Conservation (phyloP, 2,329 filamentous ascomycete genomes). For the Alternaria dauci region DNA sequence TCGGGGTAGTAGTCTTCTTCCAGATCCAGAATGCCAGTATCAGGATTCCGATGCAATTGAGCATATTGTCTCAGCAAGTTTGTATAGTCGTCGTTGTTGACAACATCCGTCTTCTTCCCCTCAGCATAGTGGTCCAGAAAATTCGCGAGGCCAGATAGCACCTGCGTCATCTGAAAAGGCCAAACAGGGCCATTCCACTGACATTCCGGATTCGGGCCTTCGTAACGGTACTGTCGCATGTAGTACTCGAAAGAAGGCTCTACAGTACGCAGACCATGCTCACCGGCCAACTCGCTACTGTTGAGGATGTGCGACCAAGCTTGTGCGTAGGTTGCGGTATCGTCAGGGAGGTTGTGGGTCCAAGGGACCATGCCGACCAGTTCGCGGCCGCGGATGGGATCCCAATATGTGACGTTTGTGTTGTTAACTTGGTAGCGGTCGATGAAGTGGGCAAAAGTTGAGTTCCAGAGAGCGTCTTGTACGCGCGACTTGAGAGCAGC, state of each 20-base stretch:
- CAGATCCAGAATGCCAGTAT: slow-evolving; percentile 46
- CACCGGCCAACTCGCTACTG: slow-evolving; percentile 44
- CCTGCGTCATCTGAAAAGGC: slow-evolving; percentile 57
- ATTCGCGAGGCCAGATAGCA: slow-evolving; percentile 53
- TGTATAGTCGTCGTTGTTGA: slow-evolving; percentile 49
- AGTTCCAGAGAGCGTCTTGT: slow-evolving; percentile 55
- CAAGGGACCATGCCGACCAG: slow-evolving; percentile 56
- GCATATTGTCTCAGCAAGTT: slow-evolving; percentile 52
- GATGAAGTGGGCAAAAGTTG: slow-evolving; percentile 56
- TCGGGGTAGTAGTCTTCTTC: slow-evolving; percentile 57
- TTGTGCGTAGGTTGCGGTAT: slow-evolving; percentile 48
- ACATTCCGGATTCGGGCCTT: slow-evolving; percentile 50
- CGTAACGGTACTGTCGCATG: slow-evolving; percentile 56
- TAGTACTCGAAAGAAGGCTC: slow-evolving; percentile 57
- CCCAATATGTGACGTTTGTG: slow-evolving; percentile 51
- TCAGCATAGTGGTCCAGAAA: slow-evolving; percentile 53
- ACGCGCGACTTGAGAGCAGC: slow-evolving; percentile 49
- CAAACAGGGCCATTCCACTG: slow-evolving; percentile 58
- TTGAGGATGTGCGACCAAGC: slow-evolving; percentile 52
- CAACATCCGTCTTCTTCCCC: slow-evolving; percentile 31
- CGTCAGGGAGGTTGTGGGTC: slow-evolving; percentile 55
- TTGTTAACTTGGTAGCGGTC: slow-evolving; percentile 54
- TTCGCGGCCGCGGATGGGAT: slow-evolving; percentile 55
- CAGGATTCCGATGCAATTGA: slow-evolving; percentile 51
- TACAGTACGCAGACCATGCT: slow-evolving; percentile 53